A percentile compares a stretch with the other conserved stretches of the same genome.
Evolutionary conservation across 2,329 filamentous ascomycete species (phyloP).

Genomic region (Phaeosphaeriaceae sp.): DNA sequence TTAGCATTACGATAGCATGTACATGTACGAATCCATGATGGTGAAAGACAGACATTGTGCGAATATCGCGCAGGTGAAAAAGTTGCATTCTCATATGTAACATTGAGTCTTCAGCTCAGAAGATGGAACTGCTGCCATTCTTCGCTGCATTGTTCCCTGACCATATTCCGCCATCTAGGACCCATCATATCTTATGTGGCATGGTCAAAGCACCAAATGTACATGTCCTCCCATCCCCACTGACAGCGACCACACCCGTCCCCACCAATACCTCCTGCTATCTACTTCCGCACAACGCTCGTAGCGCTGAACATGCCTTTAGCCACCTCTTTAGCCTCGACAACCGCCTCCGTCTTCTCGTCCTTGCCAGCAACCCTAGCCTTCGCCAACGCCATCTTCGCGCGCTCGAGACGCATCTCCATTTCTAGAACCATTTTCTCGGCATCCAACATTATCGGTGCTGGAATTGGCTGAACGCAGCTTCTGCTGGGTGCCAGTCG

Average conservation of each 20-base stretch:
- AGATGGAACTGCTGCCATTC: no score
- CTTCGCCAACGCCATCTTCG: constrained; percentile 5
- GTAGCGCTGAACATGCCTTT: not conserved
- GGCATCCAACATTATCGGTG: constrained; percentile 2
- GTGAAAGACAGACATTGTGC: no score
- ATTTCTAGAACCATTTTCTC: constrained; percentile 14
- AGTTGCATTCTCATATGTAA: no score
- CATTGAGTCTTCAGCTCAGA: no score
- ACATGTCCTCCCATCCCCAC: no score
- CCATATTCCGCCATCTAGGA: no score
- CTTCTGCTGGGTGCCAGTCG: not conserved
- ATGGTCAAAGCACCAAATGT: no score
- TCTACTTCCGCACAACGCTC: not conserved
- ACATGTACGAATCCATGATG: not conserved
- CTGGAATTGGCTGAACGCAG: constrained; percentile 3
- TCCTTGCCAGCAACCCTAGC: not conserved
- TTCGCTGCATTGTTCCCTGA: no score
- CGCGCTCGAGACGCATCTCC: constrained; percentile 7
- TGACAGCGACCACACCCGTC: no score
- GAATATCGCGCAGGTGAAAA: no score
- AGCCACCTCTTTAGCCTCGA: not conserved
- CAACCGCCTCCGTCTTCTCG: not conserved
- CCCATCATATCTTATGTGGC: no score
- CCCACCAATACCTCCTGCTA: not conserved
- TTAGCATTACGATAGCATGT: constrained; percentile 1